phyloP scores from a whole-genome alignment of 1,284 basidiomycete genomes.

The Tremellales sp. region DNA sequence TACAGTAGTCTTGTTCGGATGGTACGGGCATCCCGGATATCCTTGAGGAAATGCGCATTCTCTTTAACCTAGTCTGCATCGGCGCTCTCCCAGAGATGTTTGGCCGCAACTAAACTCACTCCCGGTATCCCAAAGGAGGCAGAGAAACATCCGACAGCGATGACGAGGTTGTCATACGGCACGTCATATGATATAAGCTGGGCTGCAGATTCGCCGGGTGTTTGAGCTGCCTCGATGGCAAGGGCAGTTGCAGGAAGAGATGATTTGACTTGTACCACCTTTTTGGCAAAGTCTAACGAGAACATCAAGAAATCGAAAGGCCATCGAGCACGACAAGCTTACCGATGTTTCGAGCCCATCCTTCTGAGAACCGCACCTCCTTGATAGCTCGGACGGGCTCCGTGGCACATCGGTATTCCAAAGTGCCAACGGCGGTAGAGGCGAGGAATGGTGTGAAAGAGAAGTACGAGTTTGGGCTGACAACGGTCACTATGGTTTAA shows the following conservation, averaged over 20 bases:
- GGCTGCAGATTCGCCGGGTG: constrained; percentile 9
- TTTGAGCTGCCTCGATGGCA: constrained; percentile 46
- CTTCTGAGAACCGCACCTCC: constrained; percentile 44
- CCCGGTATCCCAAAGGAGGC: constrained; percentile 61
- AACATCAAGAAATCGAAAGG: constrained; percentile 6
- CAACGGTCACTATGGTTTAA: constrained; percentile 55
- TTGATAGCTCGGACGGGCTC: constrained; percentile 62
- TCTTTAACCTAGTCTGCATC: constrained; percentile 65
- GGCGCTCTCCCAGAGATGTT: constrained; percentile 6
- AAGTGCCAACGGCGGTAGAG: constrained; percentile 71
- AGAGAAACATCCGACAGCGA: constrained; percentile 77
- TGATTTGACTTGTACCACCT: constrained; percentile 52
- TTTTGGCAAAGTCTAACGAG: constrained; percentile 59
- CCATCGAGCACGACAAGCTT: constrained; percentile 3
- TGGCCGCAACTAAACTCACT: constrained; percentile 24
- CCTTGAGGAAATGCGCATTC: constrained; percentile 76
- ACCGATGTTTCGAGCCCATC: constrained; percentile 48
- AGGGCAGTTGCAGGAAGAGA: constrained; percentile 26
- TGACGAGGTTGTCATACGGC: constrained; percentile 73
- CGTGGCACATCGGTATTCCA: constrained; percentile 73
- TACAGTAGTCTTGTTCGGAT: constrained; percentile 74
- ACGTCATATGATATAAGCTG: no score
- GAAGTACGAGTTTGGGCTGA: constrained; percentile 74
- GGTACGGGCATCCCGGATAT: constrained; percentile 71
- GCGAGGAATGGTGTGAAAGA: constrained; percentile 79